phyloP scores from a whole-genome alignment of 805 yeast species.

The Yamadazyma nakazawae region DNA sequence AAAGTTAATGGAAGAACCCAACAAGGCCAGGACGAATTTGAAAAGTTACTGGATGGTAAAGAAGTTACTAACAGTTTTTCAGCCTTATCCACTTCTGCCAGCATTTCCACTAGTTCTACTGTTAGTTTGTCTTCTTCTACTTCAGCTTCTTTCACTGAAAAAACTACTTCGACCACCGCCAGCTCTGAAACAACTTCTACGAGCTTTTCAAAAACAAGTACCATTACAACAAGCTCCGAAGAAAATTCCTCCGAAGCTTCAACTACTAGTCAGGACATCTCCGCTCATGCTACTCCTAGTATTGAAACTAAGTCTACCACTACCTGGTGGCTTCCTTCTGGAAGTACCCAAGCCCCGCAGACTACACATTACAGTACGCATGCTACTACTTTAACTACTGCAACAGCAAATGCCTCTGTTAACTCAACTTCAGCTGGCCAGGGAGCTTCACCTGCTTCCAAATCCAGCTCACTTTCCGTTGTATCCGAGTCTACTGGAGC shows the following conservation, averaged over 20 bases:
- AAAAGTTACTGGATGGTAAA: conserved; percentile 31
- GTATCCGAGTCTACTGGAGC: background rate
- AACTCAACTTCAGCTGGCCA: no score
- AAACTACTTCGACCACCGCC: background rate
- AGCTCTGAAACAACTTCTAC: conserved; percentile 2
- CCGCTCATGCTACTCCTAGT: background rate
- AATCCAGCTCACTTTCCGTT: background rate
- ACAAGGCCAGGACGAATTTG: conserved; percentile 36
- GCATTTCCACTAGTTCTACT: conserved; percentile 1
- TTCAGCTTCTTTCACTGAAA: background rate
- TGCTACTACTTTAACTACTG: background rate
- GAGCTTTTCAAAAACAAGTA: background rate
- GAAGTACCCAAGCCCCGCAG: background rate
- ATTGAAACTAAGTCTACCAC: conserved; percentile 1
- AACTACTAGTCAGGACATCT: background rate
- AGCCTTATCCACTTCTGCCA: background rate
- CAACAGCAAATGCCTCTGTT: background rate
- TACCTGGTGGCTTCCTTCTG: conserved; percentile 8
- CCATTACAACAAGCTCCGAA: background rate
- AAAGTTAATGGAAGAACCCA: conserved; percentile 55
- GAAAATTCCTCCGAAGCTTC: background rate
- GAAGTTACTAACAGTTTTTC: conserved; percentile 12
- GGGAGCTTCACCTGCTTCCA: background rate
- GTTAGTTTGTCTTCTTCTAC: conserved; percentile 3
- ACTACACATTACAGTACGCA: background rate